Base-by-base conservation (phyloP, 345 rosid genomes). In the Passiflora organensis region DNA sequence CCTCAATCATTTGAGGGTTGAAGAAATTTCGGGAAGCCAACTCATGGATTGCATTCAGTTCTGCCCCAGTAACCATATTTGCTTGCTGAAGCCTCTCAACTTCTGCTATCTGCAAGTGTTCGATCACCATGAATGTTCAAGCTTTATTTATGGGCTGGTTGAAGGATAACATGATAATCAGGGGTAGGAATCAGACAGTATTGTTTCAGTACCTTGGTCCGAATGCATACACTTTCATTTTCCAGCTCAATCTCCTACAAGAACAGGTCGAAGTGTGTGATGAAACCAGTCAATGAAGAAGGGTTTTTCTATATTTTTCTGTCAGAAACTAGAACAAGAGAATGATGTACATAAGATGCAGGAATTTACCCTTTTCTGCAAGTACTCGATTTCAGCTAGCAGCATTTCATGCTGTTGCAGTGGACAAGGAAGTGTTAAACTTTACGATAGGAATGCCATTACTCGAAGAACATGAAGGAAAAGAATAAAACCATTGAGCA, bases 1-100 rank as follows among this genome's bases (percentile, higher is more conserved):
- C 64, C 2, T 78, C 85, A 42, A 91, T 63, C 64, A 85, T 64
- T 56, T 73, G n/a, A n/a, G 87, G 61, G 38, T 71, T 72, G 56
- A 93, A 86, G 95, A 89, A 93, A 68, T 93, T 86, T 63, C 89
- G 87, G 38, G 95, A 82, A 41, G 88, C 81, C 55, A 85, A 70
- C 4, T 86, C 99, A 11, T 93, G 91, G 17, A 93, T 81, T 2
- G 85, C 89, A 43, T 75, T 85, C 21, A 89, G 75, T 77, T 89
- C 95, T 46, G 77, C 69, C 14, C 84, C 84, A 34, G 44, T 72
- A 17, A 82, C 91, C 87, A 89, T 81, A 78, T 76, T 83, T 18
- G 82, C 83, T 63, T 71, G 71, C 50, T 69, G 62, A 13, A 66
- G 47, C 61, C 87, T 75, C 50, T 74, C 83, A 38, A 69, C 75